phyloP scores from a whole-genome alignment of 805 yeast species.

The Ogataea sp. region DNA sequence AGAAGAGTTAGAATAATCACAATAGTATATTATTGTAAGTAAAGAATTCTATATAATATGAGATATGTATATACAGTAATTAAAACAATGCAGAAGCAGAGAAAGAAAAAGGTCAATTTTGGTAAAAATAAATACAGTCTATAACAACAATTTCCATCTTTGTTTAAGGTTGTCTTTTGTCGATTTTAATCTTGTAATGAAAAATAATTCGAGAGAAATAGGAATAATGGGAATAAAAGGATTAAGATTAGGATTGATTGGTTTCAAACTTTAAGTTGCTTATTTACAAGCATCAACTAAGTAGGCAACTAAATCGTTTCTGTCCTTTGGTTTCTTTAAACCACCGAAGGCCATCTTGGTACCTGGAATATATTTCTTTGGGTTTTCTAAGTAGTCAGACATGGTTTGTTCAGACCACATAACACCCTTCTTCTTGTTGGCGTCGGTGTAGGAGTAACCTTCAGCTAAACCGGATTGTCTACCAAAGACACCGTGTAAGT shows the following conservation, averaged over 20 bases:
- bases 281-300: slow-evolving; percentile 48
- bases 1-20: no score
- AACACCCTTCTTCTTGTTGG: slow-evolving; percentile 95
- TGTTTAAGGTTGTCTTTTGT: no score
- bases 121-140: background rate
- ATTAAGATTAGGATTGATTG: background rate
- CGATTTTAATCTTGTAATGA: no score
- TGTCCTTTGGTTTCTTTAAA: slow-evolving; percentile 97
- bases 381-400: slow-evolving; percentile 96
- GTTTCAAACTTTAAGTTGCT: slow-evolving; percentile 3
- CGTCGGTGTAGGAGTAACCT: slow-evolving; percentile 96
- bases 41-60: no score
- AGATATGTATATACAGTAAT: background rate
- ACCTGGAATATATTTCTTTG: slow-evolving; percentile 99
- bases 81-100: background rate
- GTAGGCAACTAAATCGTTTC: slow-evolving; percentile 93
- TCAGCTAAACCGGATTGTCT: slow-evolving; percentile 87
- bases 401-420: slow-evolving; percentile 80
- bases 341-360: slow-evolving; percentile 99
- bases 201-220: no score
- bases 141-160: background rate
- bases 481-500: slow-evolving; percentile 90
- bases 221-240: background rate
- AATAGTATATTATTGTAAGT: background rate
- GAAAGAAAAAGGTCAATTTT: background rate